These are phyloP conservation scores for Paramyrothecium sp. DNA, from an alignment of 2,329 filamentous ascomycete genomes.

Conservation along the genomic window DNA sequence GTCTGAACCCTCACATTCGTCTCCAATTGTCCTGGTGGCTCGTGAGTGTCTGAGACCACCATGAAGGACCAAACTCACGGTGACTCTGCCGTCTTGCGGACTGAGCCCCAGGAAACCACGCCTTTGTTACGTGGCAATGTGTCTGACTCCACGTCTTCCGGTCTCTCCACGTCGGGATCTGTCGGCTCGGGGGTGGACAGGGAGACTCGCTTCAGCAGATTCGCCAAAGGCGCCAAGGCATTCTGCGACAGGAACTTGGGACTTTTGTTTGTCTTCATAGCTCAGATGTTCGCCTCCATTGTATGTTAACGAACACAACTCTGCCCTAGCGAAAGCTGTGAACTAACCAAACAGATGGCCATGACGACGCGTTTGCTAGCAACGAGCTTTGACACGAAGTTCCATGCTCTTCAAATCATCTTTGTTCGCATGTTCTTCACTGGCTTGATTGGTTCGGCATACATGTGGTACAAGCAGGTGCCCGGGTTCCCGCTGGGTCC, in stretches of 20 bases:
- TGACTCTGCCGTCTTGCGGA: too few species aligned
- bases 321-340: neutral
- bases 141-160: too few species aligned
- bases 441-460: constrained; percentile 30
- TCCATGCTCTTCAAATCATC: constrained; percentile 40
- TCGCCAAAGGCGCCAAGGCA: constrained; percentile 9
- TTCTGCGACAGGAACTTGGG: constrained; percentile 49
- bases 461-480: constrained; percentile 38
- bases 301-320: constrained; percentile 18
- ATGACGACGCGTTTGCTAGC: constrained; percentile 36
- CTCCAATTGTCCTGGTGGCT: too few species aligned
- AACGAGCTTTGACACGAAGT: constrained; percentile 30
- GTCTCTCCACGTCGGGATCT: neutral
- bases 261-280: constrained; percentile 36
- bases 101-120: too few species aligned
- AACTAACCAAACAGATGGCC: constrained; percentile 29
- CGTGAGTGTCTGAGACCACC: too few species aligned
- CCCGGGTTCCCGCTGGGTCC: constrained; percentile 67
- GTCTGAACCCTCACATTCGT: too few species aligned
- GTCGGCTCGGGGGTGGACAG: neutral
- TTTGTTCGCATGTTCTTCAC: constrained; percentile 41
- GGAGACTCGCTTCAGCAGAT: neutral
- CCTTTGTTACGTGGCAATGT: too few species aligned
- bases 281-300: constrained; percentile 38
- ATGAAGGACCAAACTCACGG: too few species aligned